Evolutionary conservation across 2,329 filamentous ascomycete species (phyloP), one percentile per base, ranked within the genome.

Genomic region (Microdochium trichocladiopsis): DNA sequence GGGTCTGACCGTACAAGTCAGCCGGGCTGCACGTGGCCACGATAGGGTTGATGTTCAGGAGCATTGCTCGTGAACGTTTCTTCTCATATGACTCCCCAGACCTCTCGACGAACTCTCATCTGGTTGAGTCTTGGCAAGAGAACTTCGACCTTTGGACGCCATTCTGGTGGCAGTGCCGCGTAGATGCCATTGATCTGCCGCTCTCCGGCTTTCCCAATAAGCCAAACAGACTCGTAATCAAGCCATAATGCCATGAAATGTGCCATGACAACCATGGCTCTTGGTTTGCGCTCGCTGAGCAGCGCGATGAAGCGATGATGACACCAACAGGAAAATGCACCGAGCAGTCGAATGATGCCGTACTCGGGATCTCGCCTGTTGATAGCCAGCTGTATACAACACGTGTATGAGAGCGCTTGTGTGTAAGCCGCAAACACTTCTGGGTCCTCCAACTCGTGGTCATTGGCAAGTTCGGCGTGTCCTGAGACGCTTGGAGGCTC

Each of bases 191-290:
- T 59, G 51, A 71, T 63, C 57, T 71, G 68, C 53, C 63, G 58
- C 52, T 23, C 69, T 22, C 69, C 69, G 5, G 67, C 65, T 48
- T 57, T 58, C 18, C 68, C 68, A 28, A 71, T 60, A 55, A 70
- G 59, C 68, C 68, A 71, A 41, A 68, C 51, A 51, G 67, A 56
- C 16, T 67, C 63, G 28, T 64, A 65, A 4, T 63, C 58, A 2
- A 72, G 52, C 67, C 68, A 71, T 10, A 69, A 53, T 16, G 66
- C 53, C 65, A 71, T 70, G 56, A 70, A 70, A 50, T 69, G 66
- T 2, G 69, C 69, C n/a, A 71, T 51, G 8, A 67, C 57, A 12
- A 71, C 67, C 51, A 71, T 57, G 12, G 68, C 69, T 10, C 69
- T 61, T 2, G 68, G 68, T 18, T 67, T 60, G 21, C 64, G 60